Base-by-base conservation (phyloP, 345 rosid species). In the Rhodomyrtus tomentosa region DNA sequence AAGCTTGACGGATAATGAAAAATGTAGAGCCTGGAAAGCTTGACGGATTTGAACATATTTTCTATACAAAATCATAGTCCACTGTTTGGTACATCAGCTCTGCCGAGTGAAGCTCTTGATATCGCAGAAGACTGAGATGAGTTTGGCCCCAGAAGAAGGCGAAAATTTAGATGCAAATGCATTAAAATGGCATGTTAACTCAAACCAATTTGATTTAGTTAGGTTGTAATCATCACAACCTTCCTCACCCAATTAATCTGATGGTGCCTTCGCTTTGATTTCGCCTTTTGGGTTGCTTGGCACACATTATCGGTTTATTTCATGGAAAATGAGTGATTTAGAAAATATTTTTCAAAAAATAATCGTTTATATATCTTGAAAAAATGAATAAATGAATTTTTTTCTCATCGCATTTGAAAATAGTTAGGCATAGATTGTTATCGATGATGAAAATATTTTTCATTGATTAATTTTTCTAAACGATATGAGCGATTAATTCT, bases 201-300 rank as follows among this genome's bases (percentile, higher is more conserved):
- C 48, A 11, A 22, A 48, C 14, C 68, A 58, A 50, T 72, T 82
- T 72, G 88, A 74, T 54, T 51, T 83, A 55, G 76, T 51, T 54
- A 86, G 84, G 86, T 50, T 83, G 82, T 85, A 84, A 52, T 83
- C 86, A 48, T 81, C 85, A 85, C 87, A 83, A 59, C 55, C 82
- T 83, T 82, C 83, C 50, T 72, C 86, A 84, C 80, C 81, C 54
- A 82, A 50, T 74, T 88, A 85, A 48, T 83, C 82, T 81, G 86
- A 90, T 84, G 25, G n/a, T n/a, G n/a, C n/a, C n/a, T n/a, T n/a
- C n/a, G n/a, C n/a, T n/a, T n/a, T n/a, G n/a, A n/a, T n/a, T n/a
- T n/a, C n/a, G n/a, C n/a, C n/a, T n/a, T n/a, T n/a, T n/a, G n/a
- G n/a, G n/a, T n/a, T n/a, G n/a, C n/a, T n/a, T n/a, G n/a, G n/a